Base-by-base conservation (phyloP, 1,139 yeast genomes). In the Suhomyces maxii region DNA sequence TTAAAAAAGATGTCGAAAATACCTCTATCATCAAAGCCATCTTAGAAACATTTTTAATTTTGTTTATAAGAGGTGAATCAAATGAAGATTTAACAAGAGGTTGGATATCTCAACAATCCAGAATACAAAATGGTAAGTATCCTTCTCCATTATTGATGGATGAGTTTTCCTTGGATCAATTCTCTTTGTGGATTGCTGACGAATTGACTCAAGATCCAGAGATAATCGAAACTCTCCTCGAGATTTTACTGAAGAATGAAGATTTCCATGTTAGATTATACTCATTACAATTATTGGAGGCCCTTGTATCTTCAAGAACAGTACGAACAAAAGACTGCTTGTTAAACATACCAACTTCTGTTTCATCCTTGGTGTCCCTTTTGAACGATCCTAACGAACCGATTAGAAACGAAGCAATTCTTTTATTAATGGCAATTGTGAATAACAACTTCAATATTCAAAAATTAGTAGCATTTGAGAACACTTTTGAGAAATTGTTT, bases 121-220 rank as follows among this genome's bases (percentile, higher is more conserved):
- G 93, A 54, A 60, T 78, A n/a, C 87, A 83, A 56, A 86, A 86
- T 63, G 93, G 93, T 11, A 86, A 86, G 58, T 86, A 86, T 54
- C 91, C 95, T 0, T 86, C 95, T 4, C 96, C 97, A 0, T 69
- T 88, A 35, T 69, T 87, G 26, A 66, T 84, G 67, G 80, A 79
- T 37, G 78, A 79, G 36, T 79, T 80, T 38, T 64, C 76, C 8
- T 79, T 82, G 12, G 97, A 93, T 60, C 96, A 89, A 58, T 88
- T 95, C 55, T 88, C 97, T 0, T 69, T 90, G 51, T 91, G 97
- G 97, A 86, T 95, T 36, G 90, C 98, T 0, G 99, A 95, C 66
- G 98, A 90, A 55, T 74, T 95, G 57, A 87, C 93, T 2, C 95
- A 89, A 60, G 79, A 78, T 32, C 76, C 64, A 18, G 84, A 81